Percentiles rank a stretch among this genome's conserved stretches.
These are phyloP conservation scores for Leishmania tarentolae DNA, from an alignment of 208 protist species.

Conservation along the genomic window DNA sequence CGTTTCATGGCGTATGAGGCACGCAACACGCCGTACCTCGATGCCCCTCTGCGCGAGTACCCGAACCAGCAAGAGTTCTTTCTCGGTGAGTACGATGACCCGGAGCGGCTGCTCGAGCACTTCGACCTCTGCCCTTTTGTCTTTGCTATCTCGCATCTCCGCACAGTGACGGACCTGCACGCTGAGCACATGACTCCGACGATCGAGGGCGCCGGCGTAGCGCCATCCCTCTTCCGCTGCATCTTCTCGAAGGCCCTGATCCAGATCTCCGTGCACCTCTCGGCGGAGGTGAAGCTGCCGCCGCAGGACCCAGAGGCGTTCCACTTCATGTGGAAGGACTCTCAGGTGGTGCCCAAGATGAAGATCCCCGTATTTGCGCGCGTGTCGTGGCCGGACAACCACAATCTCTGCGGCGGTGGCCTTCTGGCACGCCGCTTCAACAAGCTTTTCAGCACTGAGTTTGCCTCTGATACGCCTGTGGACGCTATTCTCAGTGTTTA, in stretches of 20 bases:
- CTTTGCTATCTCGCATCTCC: constrained; percentile 83
- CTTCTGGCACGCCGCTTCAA: constrained; percentile 73
- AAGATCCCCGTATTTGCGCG: constrained; percentile 87
- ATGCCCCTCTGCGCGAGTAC: constrained; percentile 81
- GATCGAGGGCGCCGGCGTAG: constrained; percentile 83
- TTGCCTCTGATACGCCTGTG: constrained; percentile 77
- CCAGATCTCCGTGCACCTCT: constrained; percentile 85
- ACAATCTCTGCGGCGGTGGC: constrained; percentile 64
- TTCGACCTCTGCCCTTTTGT: constrained; percentile 86
- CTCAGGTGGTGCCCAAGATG: constrained; percentile 83
- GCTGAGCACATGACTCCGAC: constrained; percentile 78
- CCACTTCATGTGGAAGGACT: constrained; percentile 85
- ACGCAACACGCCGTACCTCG: constrained; percentile 73
- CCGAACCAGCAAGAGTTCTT: constrained; percentile 86
- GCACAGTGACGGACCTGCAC: constrained; percentile 77
- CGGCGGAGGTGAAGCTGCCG: constrained; percentile 90
- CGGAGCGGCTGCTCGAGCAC: constrained; percentile 82
- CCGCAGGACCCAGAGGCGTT: constrained; percentile 88
- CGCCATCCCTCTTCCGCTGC: constrained; percentile 81
- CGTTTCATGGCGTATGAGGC: constrained; percentile 83
- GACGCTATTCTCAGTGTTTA: constrained; percentile 75
- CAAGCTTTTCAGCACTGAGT: constrained; percentile 71
- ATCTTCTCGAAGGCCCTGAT: constrained; percentile 88
- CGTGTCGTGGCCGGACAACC: constrained; percentile 84
- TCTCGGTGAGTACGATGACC: constrained; percentile 88